Evolutionary conservation across 1,284 basidiomycete species (phyloP), one percentile per base, ranked within the genome.

Genomic region (Fomitiporia mediterranea): DNA sequence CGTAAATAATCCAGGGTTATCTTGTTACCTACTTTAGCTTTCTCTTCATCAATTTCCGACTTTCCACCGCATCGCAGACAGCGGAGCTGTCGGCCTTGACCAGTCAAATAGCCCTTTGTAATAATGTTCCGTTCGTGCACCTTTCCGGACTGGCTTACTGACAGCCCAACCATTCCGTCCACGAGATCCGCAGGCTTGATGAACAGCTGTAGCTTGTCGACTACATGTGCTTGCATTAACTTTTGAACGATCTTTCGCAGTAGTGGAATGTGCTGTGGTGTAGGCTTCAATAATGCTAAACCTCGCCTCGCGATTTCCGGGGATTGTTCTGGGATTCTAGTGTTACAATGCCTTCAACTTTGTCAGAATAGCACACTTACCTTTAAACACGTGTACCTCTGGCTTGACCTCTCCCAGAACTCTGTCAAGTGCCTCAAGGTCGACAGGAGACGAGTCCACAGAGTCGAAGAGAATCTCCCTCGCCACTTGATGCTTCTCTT

Each of bases 141-240:
- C 60, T 79, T 79, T 50, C 63, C 50, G 13, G 51, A 46, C 4
- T 56, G 25, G 6, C 59, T 60, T 30, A 70, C 63, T 23, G 59
- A 62, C 0, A 57, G 61, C 65, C 23, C 68, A 65, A 27, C 67
- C 69, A 83, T 67, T 7, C 81, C 82, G 61, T 86, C 84, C 3
- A 86, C 70, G 9, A 90, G 74, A 58, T 89, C 85, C 6, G 67
- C 69, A 1, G 84, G 75, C 65, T 84, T 88, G 64, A 90, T 76
- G 66, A 89, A 90, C 27, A 90, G 71, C 11, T 74, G 75, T 0
- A 83, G 70, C 62, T 84, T 85, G 68, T 85, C 76, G 39, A 88
- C 68, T 8, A 79, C 70, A 1, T 73, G 65, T 2, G 80, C 75
- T 23, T 70, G 66, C 3, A 73, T 72, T 23, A 89, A 67, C 52